Base-by-base conservation (phyloP, 306 rosid genomes). In the Dalbergia oliveri region DNA sequence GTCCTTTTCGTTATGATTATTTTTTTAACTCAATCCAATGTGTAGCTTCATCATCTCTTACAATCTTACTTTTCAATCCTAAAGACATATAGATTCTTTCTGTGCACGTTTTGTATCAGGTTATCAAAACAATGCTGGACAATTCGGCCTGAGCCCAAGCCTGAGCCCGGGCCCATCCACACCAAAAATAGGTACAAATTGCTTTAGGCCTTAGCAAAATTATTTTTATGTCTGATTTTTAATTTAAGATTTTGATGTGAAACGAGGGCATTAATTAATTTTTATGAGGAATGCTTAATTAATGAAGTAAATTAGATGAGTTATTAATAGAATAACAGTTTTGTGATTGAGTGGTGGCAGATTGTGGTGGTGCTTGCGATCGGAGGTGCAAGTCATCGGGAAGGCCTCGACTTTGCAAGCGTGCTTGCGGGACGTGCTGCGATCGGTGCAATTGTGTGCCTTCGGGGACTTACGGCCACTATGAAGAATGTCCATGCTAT, bases 341-440 rank as follows among this genome's bases (percentile, higher is more conserved):
- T 60, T 58, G 63, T 60, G 35, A 11, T 9, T 60, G 39, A 21
- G 14, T 3, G 39, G 37, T 60, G 66, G n/a, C 35, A 88, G 92
- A 88, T 59, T 86, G 92, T 16, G 86, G 82, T 10, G 82, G 34
- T 15, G 73, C 82, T 6, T 86, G 89, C 58, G 35, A n/a, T 50
- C 79, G 77, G 31, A 78, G 90, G 80, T 87, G 92, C 67, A 61
- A 41, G 57, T 70, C 76, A 26, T 77, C 86, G 8, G 80, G 84
- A 8, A 79, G 92, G 81, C 88, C 70, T 6, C 50, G 3, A 0
- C 73, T 84, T 5, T 89, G 92, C 75, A 82, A 80, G 62, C 77
- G 92, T 23, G 87, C 90, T 0, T 86, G 90, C 31, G 85, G 91
- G 1, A 89, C 88, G 3, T 87, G 93, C 67, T 87, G 93, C 56